Base-by-base conservation (phyloP, 176 grass and related monocot genomes). In the Alopecurus myosuroides region DNA sequence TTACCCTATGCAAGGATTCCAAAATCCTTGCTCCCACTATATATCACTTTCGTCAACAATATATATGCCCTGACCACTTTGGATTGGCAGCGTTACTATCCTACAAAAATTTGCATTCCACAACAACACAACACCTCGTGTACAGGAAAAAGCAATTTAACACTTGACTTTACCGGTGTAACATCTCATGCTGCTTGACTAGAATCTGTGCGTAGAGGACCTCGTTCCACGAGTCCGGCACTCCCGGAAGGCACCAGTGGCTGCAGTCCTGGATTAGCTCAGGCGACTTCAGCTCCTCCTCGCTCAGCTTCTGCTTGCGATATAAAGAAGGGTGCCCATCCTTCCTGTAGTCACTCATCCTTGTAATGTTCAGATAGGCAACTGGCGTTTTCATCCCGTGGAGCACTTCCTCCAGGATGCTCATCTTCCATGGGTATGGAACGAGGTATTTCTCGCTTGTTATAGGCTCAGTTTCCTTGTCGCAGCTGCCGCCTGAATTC, bases 171-270 rank as follows among this genome's bases (percentile, higher is more conserved):
- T 85, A 94, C 87, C 85, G 69, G 42, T 84, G 87, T 13, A 65
- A 40, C 84, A 44, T 82, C 36, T 85, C 78, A 45, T 85, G 61
- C 55, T 89, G 87, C 78, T 87, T 92, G 37, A 92, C 77, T 76
- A 93, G 78, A 72, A 98, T 88, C 82, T 93, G 87, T 48, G 93
- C 91, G 22, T 94, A 98, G 44, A 98, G 66, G 85, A 98, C 83
- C 83, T 98, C 91, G 31, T 98, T 98, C 95, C 95, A 98, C 34
- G 95, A 90, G 77, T 98, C 95, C 0, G 95, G 95, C 13, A 98
- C 91, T 31, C 95, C 93, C 10, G 95, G 95, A 57, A 98, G 92
- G 89, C 95, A 98, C 95, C 95, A 98, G 81, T 98, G 93, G 80
- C 95, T 98, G 81, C 95, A 98, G 85, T 98, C 95, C 85, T 98